phyloP scores from a whole-genome alignment of 2,329 filamentous ascomycete genomes.

The Colletotrichum gloeosporioides region DNA sequence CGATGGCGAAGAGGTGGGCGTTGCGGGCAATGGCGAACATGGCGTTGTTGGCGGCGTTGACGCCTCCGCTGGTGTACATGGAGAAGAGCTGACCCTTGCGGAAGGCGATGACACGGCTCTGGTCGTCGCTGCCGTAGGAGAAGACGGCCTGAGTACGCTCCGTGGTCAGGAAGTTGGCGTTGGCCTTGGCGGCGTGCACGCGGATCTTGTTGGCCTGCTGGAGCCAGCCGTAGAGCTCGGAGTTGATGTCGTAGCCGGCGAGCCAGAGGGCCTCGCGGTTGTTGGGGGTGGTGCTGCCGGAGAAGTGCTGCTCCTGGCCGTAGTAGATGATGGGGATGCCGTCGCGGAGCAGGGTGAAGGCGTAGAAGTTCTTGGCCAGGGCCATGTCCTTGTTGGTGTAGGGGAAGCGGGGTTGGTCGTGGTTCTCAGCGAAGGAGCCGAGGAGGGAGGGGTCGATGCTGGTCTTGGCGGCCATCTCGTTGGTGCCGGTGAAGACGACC shows the following conservation, averaged over 20 bases:
- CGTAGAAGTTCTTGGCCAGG: conserved; percentile 64
- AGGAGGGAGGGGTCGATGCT: conserved; percentile 31
- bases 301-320: conserved; percentile 68
- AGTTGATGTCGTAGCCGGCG: conserved; percentile 47
- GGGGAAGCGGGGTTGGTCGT: conserved; percentile 57
- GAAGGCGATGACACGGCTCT: conserved; percentile 18
- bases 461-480: conserved; percentile 9
- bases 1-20: conserved; percentile 36
- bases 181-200: not conserved
- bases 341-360: conserved; percentile 63
- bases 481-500: conserved; percentile 30
- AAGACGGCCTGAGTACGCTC: conserved; percentile 12
- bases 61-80: conserved; percentile 45
- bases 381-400: conserved; percentile 58
- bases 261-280: conserved; percentile 65
- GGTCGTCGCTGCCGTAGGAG: conserved; percentile 4
- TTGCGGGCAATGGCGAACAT: conserved; percentile 39
- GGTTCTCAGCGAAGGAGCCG: conserved; percentile 60
- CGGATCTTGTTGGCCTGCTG: conserved; percentile 55
- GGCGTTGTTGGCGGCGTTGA: conserved; percentile 32
- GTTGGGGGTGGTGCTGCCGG: conserved; percentile 48
- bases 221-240: conserved; percentile 55
- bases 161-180: conserved; percentile 6
- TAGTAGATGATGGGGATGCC: conserved; percentile 71
- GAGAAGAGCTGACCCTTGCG: conserved; percentile 21